Conservation (phyloP, 352 stramenopile genomes). For the Pythium apleroticum region DNA sequence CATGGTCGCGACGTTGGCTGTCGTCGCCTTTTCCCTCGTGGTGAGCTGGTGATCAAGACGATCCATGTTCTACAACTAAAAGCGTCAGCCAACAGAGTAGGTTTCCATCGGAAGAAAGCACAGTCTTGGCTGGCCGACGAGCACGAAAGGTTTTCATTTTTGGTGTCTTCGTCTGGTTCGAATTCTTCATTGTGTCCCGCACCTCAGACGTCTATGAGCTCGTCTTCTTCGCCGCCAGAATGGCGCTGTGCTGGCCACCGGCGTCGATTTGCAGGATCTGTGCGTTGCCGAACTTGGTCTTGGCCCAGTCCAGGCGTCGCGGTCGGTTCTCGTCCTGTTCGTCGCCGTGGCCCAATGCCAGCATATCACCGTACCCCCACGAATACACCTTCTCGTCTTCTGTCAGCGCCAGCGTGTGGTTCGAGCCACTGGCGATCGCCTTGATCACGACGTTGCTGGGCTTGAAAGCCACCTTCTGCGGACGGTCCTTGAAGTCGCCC, state of each 20-base stretch:
- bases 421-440: constrained; percentile 75
- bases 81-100: neutral
- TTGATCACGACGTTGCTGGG: constrained; percentile 35
- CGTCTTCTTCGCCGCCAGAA: constrained; percentile 46
- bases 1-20: neutral
- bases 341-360: constrained; percentile 83
- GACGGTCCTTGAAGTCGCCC: constrained; percentile 79
- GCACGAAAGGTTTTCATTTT: neutral
- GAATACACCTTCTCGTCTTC: constrained; percentile 77
- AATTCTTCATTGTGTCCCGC: neutral
- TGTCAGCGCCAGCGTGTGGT: constrained; percentile 86
- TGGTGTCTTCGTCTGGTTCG: neutral
- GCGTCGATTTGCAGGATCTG: constrained; percentile 77
- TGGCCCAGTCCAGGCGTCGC: constrained; percentile 59
- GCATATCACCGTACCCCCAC: constrained; percentile 94
- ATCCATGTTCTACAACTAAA: neutral
- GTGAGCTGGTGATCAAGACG: neutral
- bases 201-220: neutral
- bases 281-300: constrained; percentile 63
- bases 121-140: neutral
- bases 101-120: constrained; percentile 3
- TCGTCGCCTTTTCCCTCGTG: neutral
- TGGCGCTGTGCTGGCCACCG: constrained; percentile 86
- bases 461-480: constrained; percentile 66
- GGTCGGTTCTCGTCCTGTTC: constrained; percentile 83